Conservation (phyloP, 306 rosid genomes). For the Betula pendula region DNA sequence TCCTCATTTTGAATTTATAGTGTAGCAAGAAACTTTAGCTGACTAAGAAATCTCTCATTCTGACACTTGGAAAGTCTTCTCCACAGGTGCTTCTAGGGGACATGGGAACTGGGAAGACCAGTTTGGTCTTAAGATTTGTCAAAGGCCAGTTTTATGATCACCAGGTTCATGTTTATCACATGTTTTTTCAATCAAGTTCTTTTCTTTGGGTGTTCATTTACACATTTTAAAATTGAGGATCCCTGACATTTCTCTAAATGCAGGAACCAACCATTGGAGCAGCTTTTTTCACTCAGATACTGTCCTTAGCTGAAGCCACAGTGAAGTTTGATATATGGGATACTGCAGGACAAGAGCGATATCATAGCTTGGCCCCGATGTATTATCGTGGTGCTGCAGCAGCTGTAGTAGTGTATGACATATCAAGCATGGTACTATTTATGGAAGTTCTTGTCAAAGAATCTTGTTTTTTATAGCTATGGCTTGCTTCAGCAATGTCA, state of each 20-base stretch:
- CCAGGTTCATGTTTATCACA: constrained; percentile 49
- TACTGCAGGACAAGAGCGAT: constrained; percentile 94
- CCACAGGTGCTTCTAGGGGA: constrained; percentile 55
- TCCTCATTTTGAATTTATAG: neutral
- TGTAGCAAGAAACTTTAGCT: neutral
- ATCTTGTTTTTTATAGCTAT: too few species aligned
- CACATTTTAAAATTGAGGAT: constrained; percentile 2
- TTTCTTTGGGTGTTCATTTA: neutral
- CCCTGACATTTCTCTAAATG: constrained; percentile 11
- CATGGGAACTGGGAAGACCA: constrained; percentile 62
- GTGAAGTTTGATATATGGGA: constrained; percentile 96
- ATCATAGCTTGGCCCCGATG: constrained; percentile 94
- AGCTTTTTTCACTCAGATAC: constrained; percentile 83
- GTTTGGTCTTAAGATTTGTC: constrained; percentile 77
- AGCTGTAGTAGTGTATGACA: constrained; percentile 77
- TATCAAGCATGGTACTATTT: constrained; percentile 55
- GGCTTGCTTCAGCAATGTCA: neutral
- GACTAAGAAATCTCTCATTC: neutral
- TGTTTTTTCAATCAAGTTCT: constrained; percentile 1
- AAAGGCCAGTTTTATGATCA: constrained; percentile 70
- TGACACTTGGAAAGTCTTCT: neutral
- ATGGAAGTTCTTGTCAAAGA: constrained; percentile 1
- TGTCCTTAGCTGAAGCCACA: constrained; percentile 76
- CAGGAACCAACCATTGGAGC: constrained; percentile 97
- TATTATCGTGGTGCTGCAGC: constrained; percentile 95